Base-by-base conservation (phyloP, 805 yeast genomes). In the Candida maesae region DNA sequence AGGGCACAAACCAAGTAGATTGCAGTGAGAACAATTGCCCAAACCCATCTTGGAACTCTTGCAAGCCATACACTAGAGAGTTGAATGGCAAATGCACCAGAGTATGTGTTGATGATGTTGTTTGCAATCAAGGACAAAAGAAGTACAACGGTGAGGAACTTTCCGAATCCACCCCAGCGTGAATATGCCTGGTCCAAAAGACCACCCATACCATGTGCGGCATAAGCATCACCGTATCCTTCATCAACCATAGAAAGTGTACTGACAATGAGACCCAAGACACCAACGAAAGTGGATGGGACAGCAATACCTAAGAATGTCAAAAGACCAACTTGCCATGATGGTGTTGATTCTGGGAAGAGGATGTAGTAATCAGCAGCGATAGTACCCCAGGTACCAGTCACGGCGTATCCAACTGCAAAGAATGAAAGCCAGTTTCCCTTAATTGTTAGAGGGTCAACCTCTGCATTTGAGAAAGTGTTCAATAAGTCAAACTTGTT, bases 301-400 rank as follows among this genome's bases (percentile, higher is more conserved):
- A 84, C 37, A 36, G 76, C 67, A 16, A 82, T 78, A 2, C 84
- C 84, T 18, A 78, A 64, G 49, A 83, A 79, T 0, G 95, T 86
- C 48, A 81, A 64, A 15, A 63, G 17, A 53, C 79, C 84, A 2
- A 82, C 67, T 43, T 71, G 72, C 39, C 59, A 45, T 40, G 76
- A 76, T 2, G 84, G 71, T 1, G 86, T 76, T 30, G 71, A 67
- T 53, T 84, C 91, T 1, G 95, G 95, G 52, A 87, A 79, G 37
- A 86, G 68, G 36, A 88, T 76, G 60, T 85, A 85, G 60, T 88
- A 88, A 62, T 88, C 96, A 0, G 90, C 72, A 0, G 95, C 86
- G 45, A 85, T 75, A 2, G 90, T 81, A 33, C 95, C 90, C 96
- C 96, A 88, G 2, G 96, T 85, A 3, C 87, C 76, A 4, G 95